Conservation (phyloP, 2,329 filamentous ascomycete species). For the Lasiodiplodia sp. region DNA sequence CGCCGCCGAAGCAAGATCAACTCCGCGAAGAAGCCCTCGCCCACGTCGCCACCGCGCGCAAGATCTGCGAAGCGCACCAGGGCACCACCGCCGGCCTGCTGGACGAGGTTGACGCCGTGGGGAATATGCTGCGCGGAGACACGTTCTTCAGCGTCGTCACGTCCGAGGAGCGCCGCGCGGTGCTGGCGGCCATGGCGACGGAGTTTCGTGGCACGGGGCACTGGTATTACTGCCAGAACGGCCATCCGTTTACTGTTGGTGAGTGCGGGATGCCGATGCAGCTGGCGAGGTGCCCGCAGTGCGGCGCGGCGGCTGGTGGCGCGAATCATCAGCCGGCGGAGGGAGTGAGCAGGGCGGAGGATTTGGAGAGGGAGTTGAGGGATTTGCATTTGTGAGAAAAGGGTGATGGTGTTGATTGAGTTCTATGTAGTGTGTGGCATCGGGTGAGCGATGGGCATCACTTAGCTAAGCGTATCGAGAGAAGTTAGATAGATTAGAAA, state of each 20-base stretch:
- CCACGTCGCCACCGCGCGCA: background rate
- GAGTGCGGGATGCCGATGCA: constrained; percentile 74
- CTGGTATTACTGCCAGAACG: constrained; percentile 67
- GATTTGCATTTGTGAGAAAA: background rate
- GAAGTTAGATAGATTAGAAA: too few species aligned
- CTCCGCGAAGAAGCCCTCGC: constrained; percentile 33
- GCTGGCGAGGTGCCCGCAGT: constrained; percentile 67
- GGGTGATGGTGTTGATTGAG: background rate
- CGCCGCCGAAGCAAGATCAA: background rate
- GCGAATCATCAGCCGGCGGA: constrained; percentile 55
- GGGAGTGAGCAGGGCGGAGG: constrained; percentile 60
- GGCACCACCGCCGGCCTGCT: constrained; percentile 36
- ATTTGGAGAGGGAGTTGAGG: constrained; percentile 54
- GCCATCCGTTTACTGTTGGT: constrained; percentile 68
- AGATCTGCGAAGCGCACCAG: background rate
- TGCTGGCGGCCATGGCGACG: constrained; percentile 52
- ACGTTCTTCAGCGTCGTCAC: constrained; percentile 23
- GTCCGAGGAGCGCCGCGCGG: constrained; percentile 29
- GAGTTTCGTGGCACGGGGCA: constrained; percentile 59
- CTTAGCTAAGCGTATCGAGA: too few species aligned
- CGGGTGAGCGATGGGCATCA: too few species aligned
- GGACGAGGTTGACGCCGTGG: constrained; percentile 55
- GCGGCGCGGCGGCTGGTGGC: constrained; percentile 65
- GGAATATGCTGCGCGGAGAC: constrained; percentile 34
- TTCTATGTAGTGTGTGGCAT: too few species aligned